Percentiles rank a stretch among this genome's conserved stretches.
These are phyloP conservation scores for Ophidiomyces ophidiicola DNA, from an alignment of 2,329 filamentous ascomycete genomes.

Conservation along the genomic window DNA sequence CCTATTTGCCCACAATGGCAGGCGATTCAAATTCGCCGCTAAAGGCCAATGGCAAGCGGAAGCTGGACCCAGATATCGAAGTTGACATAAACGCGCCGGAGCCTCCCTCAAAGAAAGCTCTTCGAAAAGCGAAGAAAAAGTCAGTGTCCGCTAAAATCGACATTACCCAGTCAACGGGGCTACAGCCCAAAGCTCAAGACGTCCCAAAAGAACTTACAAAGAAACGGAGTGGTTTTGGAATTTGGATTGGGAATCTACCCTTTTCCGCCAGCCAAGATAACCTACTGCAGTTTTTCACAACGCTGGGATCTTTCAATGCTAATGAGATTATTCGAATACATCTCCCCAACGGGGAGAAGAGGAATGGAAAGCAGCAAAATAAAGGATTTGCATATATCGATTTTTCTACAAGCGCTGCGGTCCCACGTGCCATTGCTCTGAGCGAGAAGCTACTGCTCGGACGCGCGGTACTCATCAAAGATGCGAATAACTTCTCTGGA, in stretches of 20 bases:
- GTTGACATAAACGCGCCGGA: constrained; percentile 84
- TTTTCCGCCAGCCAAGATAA: constrained; percentile 65
- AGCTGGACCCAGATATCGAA: constrained; percentile 59
- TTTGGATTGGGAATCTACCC: constrained; percentile 95
- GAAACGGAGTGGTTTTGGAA: constrained; percentile 63
- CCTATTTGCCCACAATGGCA: constrained; percentile 5
- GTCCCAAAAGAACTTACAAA: constrained; percentile 21
- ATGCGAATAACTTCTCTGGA: constrained; percentile 81
- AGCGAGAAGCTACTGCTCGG: constrained; percentile 71
- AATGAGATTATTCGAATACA: constrained; percentile 74
- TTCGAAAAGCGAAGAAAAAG: constrained; percentile 74
- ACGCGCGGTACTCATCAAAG: constrained; percentile 82
- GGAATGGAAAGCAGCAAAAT: constrained; percentile 49
- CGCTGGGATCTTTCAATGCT: constrained; percentile 52
- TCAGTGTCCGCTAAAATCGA: constrained; percentile 16
- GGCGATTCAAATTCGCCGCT: constrained; percentile 7
- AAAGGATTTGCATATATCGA: constrained; percentile 96
- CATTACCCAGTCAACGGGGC: constrained; percentile 27
- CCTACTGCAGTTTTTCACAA: constrained; percentile 68
- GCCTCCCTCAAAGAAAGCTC: constrained; percentile 86
- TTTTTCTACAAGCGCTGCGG: constrained; percentile 56
- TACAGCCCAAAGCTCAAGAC: constrained; percentile 29
- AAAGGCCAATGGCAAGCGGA: constrained; percentile 47
- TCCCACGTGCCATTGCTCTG: constrained; percentile 66
- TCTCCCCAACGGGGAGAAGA: constrained; percentile 51